Evolutionary conservation across 2,329 filamentous ascomycete species (phyloP).

Genomic region (Claviceps cyperi): DNA sequence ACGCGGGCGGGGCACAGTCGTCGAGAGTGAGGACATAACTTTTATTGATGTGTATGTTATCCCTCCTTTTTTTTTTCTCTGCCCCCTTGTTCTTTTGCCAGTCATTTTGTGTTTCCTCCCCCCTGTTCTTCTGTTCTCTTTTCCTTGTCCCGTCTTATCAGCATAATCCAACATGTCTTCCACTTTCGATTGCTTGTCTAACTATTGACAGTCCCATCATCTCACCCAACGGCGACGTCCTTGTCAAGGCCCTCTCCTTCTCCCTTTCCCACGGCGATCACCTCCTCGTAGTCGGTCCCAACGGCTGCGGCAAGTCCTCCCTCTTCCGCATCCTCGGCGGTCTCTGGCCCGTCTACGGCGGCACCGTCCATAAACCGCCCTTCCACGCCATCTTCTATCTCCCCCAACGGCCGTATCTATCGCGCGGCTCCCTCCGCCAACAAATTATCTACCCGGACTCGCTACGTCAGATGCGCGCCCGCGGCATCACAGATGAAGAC

Average conservation of each 20-base stretch:
- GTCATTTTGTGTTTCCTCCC: too few species aligned
- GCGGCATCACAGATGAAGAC: constrained; percentile 69
- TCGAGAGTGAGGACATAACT: constrained; percentile 70
- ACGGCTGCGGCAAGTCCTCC: constrained; percentile 92
- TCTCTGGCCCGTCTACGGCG: constrained; percentile 94
- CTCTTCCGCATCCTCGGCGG: constrained; percentile 93
- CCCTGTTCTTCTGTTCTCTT: too few species aligned
- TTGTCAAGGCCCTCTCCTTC: constrained; percentile 77
- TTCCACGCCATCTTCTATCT: constrained; percentile 97
- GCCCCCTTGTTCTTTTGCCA: background rate
- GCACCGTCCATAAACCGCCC: constrained; percentile 78
- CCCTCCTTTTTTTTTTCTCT: background rate
- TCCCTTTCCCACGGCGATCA: constrained; percentile 76
- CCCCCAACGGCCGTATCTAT: constrained; percentile 87
- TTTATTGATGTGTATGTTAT: constrained; percentile 60
- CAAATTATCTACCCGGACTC: constrained; percentile 95
- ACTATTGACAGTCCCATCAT: constrained; percentile 57
- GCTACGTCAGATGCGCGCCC: constrained; percentile 71
- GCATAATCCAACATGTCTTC: too few species aligned
- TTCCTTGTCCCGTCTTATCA: too few species aligned
- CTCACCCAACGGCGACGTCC: constrained; percentile 87
- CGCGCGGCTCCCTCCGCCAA: constrained; percentile 79
- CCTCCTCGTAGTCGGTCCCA: constrained; percentile 86
- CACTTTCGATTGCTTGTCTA: background rate
- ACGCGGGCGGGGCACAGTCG: constrained; percentile 63